Conservation (phyloP, 441 rosid genomes). For the Syzygium malaccense region DNA sequence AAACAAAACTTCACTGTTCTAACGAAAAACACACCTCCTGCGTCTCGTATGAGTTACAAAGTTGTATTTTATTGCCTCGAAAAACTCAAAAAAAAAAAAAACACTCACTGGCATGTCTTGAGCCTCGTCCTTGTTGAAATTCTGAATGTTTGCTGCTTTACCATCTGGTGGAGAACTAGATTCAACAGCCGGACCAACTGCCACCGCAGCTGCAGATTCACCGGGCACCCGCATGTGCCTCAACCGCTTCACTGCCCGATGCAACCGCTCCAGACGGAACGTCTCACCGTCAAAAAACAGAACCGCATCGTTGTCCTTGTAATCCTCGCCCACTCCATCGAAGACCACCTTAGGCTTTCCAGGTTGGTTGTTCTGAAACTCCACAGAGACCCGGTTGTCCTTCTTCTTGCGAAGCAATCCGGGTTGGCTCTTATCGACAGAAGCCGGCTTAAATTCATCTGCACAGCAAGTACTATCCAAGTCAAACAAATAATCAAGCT, state of each 20-base stretch:
- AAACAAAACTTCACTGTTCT: neutral
- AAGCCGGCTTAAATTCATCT: slow-evolving; percentile 65
- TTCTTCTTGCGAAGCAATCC: slow-evolving; percentile 37
- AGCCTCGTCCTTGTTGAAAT: slow-evolving; percentile 13
- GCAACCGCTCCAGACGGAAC: slow-evolving; percentile 40
- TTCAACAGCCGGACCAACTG: slow-evolving; percentile 17
- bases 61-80: neutral
- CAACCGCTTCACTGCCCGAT: slow-evolving; percentile 41
- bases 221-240: slow-evolving; percentile 34
- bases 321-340: slow-evolving; percentile 43
- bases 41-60: neutral
- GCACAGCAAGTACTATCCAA: neutral
- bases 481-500: neutral
- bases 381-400: slow-evolving; percentile 39
- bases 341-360: slow-evolving; percentile 46
- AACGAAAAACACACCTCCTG: neutral
- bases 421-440: slow-evolving; percentile 37
- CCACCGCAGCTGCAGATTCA: slow-evolving; percentile 20
- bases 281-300: slow-evolving; percentile 45
- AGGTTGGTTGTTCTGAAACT: slow-evolving; percentile 44
- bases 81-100: neutral
- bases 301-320: slow-evolving; percentile 42
- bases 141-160: slow-evolving; percentile 17
- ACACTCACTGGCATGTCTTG: slow-evolving; percentile 20
- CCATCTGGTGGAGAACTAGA: slow-evolving; percentile 17